Base-by-base conservation (phyloP, 2,329 filamentous ascomycete species). In the Orbilia ellipsospora region DNA sequence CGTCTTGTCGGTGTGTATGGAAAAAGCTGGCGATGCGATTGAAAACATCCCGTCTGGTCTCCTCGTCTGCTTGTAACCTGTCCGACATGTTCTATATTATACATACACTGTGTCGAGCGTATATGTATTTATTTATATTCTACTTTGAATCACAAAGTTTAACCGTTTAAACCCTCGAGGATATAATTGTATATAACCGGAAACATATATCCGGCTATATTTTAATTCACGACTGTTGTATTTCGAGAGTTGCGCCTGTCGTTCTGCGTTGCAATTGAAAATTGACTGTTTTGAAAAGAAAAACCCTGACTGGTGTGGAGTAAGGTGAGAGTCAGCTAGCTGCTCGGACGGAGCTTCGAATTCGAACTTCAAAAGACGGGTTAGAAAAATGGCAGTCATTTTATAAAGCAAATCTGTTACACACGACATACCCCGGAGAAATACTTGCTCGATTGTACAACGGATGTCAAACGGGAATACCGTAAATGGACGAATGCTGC, bases 201-300 rank as follows among this genome's bases (percentile, higher is more conserved):
- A 36, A 4, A 10, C 31, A 36, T 36, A 10, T 36, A 36, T 36
- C 31, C 31, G 31, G 31, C 44, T n/a, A 18, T 6, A 10, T 48
- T 5, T 48, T 18, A 23, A 52, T 23, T 13, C 16, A 23, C 42
- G 20, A 28, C 42, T 62, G 65, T 69, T 69, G 56, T 28, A 69
- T 62, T 69, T 69, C 61, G 28, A 55, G 65, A 69, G 65, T 69
- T 69, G 65, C 62, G 55, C 16, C 26, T n/a, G 50, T 26, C 48
- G 12, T 18, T 16, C 18, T 18, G 36, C 16, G 7, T 15, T 18
- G 55, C 16, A 48, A n/a, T 61, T 60, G 20, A 48, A 48, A 45
- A 26, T 2, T 62, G 59, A 4, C 31, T 23, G 45, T 62, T 50
- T 26, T 51, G 56, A 48, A 48, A 12, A n/a, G 16, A 23, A n/a